Evolutionary conservation across 2,329 filamentous ascomycete species (phyloP), one percentile per base, ranked within the genome.

Genomic region (Sclerotinia nivalis): DNA sequence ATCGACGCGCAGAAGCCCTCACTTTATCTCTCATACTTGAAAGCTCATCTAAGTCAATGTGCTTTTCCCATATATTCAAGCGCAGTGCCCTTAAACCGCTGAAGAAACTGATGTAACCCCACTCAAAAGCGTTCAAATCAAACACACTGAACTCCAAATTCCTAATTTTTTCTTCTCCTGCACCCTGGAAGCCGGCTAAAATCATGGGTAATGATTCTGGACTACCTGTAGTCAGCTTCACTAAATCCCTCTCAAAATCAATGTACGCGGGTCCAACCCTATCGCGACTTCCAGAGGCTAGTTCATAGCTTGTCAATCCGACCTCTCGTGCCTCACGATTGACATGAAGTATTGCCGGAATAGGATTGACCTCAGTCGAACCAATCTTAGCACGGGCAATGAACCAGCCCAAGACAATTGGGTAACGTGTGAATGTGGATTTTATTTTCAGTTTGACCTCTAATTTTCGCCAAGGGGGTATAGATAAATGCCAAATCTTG

Each of bases 321-420:
- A 74, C 72, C 5, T 34, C 50, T 40, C 74, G 69, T 10, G 75
- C 73, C 55, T 76, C 75, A 5, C 68, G 71, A 50, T 71, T 72
- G 45, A 75, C 61, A 34, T 74, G 73, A 25, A 76, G 72, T 20
- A 71, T 54, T 47, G 64, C 2, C 1, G 74, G 75, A 25, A 71
- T 60, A 5, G 68, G 68, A 9, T 72, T 70, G 7, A 47, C 50
- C 37, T 68, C 72, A 40, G 6, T 69, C 73, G 1, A 20, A 66
- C 12, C 52, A 25, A n/a, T 1, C 1, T 28, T 67, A 25, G 54
- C 28, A 1, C 43, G 34, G 12, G 20, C 12, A n/a, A 61, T 20
- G n/a, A 62, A 49, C 43, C 59, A 62, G 22, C 43, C 54, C 18
- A 22, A 13, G 22, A 59, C 34, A 18, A 7, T 12, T 18, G 56